These are phyloP conservation scores for Coemansia furcata DNA, from an alignment of 192 early-diverging fungal genomes.

Conservation along the genomic window DNA sequence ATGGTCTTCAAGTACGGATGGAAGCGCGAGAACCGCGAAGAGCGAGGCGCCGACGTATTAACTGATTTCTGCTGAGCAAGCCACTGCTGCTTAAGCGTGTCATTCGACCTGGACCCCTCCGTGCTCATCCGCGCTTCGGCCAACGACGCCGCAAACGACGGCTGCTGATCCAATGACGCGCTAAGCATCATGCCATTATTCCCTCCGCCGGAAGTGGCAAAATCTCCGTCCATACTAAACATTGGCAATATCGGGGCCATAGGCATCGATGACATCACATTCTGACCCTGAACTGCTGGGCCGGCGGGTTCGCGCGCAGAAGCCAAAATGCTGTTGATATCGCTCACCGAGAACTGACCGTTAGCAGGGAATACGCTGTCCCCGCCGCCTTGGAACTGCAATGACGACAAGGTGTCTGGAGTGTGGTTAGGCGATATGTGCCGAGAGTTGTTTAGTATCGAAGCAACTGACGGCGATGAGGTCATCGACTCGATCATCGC, in stretches of 20 bases:
- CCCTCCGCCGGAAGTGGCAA: background rate
- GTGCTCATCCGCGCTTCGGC: slow-evolving; percentile 10
- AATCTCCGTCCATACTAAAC: slow-evolving; percentile 2
- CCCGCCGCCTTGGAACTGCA: slow-evolving; percentile 7
- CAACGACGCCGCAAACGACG: slow-evolving; percentile 4
- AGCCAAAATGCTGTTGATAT: slow-evolving; percentile 17
- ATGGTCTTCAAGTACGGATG: slow-evolving; percentile 54
- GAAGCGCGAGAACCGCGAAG: slow-evolving; percentile 47
- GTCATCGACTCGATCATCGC: slow-evolving; percentile 22
- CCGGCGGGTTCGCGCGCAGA: slow-evolving; percentile 6
- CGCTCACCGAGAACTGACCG: slow-evolving; percentile 6
- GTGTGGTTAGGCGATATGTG: slow-evolving; percentile 28
- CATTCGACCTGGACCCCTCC: slow-evolving; percentile 10
- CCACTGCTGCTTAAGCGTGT: slow-evolving; percentile 27
- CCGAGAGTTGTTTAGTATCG: slow-evolving; percentile 19
- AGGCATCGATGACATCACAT: background rate
- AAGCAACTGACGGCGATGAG: slow-evolving; percentile 31
- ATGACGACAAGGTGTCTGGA: slow-evolving; percentile 11
- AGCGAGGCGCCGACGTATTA: slow-evolving; percentile 26
- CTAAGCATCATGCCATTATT: background rate
- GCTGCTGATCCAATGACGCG: background rate
- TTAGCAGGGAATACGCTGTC: background rate
- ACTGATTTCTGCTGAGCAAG: slow-evolving; percentile 23
- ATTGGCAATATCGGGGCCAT: background rate
- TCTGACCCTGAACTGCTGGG: background rate